Evolutionary conservation across 768 basidiomycete genomes (phyloP).

Genomic region (Rhizopogon vulgaris): DNA sequence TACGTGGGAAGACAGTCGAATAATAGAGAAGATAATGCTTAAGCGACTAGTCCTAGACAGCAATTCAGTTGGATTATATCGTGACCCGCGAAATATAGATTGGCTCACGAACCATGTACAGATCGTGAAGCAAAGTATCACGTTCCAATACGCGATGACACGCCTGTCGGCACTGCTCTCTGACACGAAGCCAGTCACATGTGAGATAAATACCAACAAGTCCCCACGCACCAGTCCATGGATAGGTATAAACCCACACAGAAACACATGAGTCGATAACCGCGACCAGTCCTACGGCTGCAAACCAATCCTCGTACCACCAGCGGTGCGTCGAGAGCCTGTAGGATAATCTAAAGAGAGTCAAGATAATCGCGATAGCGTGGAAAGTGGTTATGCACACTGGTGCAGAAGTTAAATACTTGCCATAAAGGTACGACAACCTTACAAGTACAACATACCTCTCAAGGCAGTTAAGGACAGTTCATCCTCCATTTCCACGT

Average conservation of each 20-base stretch:
- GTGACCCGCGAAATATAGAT: not conserved
- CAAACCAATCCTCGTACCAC: not conserved
- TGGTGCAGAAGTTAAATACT: not conserved
- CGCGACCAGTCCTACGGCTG: not conserved
- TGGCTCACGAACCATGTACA: conserved; percentile 4
- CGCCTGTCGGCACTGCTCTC: not conserved
- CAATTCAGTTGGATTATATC: not conserved
- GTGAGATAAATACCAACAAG: not conserved
- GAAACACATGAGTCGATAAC: not conserved
- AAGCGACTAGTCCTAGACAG: conserved; percentile 1
- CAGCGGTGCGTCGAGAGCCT: not conserved
- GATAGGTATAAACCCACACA: not conserved
- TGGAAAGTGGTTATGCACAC: not conserved
- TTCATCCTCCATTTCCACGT: not conserved
- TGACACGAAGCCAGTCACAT: not conserved
- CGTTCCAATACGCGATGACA: conserved; percentile 3
- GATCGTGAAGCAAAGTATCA: not conserved
- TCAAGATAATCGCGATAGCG: not conserved
- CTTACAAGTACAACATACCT: not conserved
- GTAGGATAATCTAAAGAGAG: not conserved
- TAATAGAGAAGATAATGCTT: conserved; percentile 4
- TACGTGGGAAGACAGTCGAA: not conserved
- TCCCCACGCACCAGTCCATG: not conserved
- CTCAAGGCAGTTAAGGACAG: not conserved
- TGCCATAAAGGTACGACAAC: not conserved